A percentile compares a stretch with the other conserved stretches of the same genome.
Conservation (phyloP, 306 rosid species). For the Castanea mollissima region DNA sequence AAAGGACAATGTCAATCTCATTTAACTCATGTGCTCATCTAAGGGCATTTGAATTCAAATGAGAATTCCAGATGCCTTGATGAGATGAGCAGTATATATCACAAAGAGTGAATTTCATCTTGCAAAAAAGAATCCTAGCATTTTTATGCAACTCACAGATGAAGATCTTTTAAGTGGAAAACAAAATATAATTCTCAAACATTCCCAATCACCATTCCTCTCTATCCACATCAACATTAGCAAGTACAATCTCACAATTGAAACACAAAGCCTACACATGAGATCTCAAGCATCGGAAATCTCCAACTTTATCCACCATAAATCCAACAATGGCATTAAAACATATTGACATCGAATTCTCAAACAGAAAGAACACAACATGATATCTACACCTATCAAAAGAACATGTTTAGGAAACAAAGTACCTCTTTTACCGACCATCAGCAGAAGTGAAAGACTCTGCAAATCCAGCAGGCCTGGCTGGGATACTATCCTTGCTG, state of each 20-base stretch:
- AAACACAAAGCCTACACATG: conserved; percentile 37
- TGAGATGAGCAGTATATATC: background rate
- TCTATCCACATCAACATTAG: conserved; percentile 48
- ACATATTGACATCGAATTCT: conserved; percentile 32
- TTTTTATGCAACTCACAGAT: background rate
- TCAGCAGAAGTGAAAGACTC: conserved; percentile 93
- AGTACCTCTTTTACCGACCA: conserved; percentile 71
- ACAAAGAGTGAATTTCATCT: background rate
- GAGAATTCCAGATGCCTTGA: background rate
- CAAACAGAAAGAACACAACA: conserved; percentile 33
- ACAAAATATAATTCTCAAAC: conserved; percentile 36
- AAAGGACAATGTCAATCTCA: background rate
- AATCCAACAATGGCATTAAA: conserved; percentile 19
- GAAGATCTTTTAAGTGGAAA: background rate
- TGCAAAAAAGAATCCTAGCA: background rate
- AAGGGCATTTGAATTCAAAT: background rate
- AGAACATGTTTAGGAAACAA: background rate
- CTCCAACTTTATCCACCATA: conserved; percentile 32
- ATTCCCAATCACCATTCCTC: conserved; percentile 37
- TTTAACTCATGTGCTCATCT: background rate
- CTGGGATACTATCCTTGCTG: conserved; percentile 93
- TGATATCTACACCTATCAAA: conserved; percentile 54
- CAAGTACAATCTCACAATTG: conserved; percentile 29
- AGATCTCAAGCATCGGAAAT: conserved; percentile 45
- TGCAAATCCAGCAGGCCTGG: conserved; percentile 93